Base-by-base conservation (phyloP, 306 rosid genomes). In the Prunus mume region DNA sequence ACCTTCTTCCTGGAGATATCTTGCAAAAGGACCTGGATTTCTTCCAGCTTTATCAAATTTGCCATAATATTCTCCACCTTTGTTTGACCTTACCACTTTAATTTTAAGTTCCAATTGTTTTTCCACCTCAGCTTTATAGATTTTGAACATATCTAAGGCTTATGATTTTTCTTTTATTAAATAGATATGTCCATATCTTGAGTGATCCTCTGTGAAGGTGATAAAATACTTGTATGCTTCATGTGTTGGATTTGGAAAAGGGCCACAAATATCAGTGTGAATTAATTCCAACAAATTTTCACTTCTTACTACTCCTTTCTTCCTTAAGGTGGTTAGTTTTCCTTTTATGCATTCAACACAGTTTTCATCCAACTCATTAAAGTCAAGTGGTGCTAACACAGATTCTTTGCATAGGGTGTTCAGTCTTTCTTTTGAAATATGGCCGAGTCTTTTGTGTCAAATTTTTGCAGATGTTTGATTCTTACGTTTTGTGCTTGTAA, bases 71-170 rank as follows among this genome's bases (percentile, higher is more conserved):
- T 32, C 38, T 4, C 38, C 38, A 4, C 38, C 38, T 32, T 6
- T 0, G 38, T 32, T 1, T 32, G 6, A 32, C 38, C 38, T 32
- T 32, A 32, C 38, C 38, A 32, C 38, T 32, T 32, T 32, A 32
- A 32, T 32, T 4, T 32, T 32, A 32, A 32, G 6, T 32, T 32
- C 38, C 38, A 32, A 32, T 1, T 32, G 6, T 5, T 5, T 32
- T 4, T 32, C 6, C 38, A 32, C 38, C 6, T 32, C 56, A 7
- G 83, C 49, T 56, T 88, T 81, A 15, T 17, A 67, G 4, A 14
- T 17, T 41, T 43, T 67, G 72, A 67, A 67, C 54, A 67, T n/a
- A n/a, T 67, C 55, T 12, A 67, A 18, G 43, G 24, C 27, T 45
- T 67, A 0, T 4, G 52, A 12, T 27, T 71, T 71, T 17, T 52